phyloP scores from a whole-genome alignment of 257 asterid species.

The Coffea canephora region DNA sequence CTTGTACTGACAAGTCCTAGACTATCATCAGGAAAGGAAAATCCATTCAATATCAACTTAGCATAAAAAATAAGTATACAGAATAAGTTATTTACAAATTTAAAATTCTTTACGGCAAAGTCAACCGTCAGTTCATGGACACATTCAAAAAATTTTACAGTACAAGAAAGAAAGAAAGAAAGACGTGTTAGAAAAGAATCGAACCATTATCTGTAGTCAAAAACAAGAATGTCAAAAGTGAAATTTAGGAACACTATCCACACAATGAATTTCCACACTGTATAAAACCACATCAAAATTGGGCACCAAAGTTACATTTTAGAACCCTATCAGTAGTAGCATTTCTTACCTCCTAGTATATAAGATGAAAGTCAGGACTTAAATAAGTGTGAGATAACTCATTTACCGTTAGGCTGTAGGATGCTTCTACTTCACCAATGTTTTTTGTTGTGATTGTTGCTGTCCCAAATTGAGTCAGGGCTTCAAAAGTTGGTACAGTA shows the following conservation, averaged over 20 bases:
- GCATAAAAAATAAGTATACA: not conserved
- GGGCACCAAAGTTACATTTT: not conserved
- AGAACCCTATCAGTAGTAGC: not conserved
- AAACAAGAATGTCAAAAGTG: not conserved
- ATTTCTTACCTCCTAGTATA: not conserved
- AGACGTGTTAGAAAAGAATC: not conserved
- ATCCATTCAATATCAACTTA: not conserved
- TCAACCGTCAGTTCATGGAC: conserved; percentile 1
- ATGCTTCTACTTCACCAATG: conserved; percentile 92
- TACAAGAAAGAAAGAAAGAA: not conserved
- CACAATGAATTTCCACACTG: not conserved
- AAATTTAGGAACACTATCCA: not conserved
- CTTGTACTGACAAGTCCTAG: not conserved
- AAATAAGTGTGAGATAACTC: not conserved
- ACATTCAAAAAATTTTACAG: not conserved
- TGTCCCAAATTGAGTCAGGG: conserved; percentile 84
- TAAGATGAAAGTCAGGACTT: not conserved
- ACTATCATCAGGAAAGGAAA: not conserved
- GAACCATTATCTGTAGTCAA: not conserved
- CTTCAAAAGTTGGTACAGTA: conserved; percentile 83
- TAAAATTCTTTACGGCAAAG: not conserved
- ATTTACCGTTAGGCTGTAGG: conserved; percentile 90
- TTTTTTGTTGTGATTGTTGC: conserved; percentile 86
- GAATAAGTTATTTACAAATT: not conserved
- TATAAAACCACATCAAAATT: not conserved